phyloP scores from a whole-genome alignment of 1,284 basidiomycete genomes.

The Athelia sp. region DNA sequence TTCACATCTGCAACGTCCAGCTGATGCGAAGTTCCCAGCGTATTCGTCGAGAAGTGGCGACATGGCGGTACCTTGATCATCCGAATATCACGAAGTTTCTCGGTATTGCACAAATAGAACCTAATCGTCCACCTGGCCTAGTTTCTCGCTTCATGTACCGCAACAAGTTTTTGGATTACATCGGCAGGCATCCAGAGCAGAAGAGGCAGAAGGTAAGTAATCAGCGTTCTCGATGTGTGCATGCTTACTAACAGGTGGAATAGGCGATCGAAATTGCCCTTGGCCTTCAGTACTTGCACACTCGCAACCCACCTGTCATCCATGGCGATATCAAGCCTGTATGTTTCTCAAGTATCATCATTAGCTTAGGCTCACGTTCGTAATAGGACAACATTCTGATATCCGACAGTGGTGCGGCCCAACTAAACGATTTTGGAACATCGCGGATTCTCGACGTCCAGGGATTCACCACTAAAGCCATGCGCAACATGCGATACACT shows the following conservation, averaged over 20 bases:
- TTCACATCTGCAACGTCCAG: background rate
- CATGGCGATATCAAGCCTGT: conserved; percentile 12
- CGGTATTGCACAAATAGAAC: background rate
- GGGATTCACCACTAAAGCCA: background rate
- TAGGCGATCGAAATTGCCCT: conserved; percentile 4
- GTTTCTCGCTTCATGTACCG: background rate
- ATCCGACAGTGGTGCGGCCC: background rate
- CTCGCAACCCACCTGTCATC: conserved; percentile 8
- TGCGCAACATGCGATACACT: background rate
- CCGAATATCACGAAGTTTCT: background rate
- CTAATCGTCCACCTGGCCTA: background rate
- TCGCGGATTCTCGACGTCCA: background rate
- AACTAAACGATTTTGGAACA: background rate
- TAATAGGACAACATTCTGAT: background rate
- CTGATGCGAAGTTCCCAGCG: background rate
- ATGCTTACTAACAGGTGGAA: too few relatives aligned
- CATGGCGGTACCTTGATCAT: background rate
- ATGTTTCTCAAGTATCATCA: too few relatives aligned
- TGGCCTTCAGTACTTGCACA: conserved; percentile 13
- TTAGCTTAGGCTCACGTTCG: too few relatives aligned
- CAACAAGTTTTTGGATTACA: background rate
- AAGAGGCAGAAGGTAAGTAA: background rate
- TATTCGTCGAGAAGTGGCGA: background rate
- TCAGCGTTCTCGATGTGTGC: background rate
- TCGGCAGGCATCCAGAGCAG: background rate